A percentile compares a stretch with the other conserved stretches of the same genome.
Conservation (phyloP, 345 rosid species). For the Odontarrhena argentea region DNA sequence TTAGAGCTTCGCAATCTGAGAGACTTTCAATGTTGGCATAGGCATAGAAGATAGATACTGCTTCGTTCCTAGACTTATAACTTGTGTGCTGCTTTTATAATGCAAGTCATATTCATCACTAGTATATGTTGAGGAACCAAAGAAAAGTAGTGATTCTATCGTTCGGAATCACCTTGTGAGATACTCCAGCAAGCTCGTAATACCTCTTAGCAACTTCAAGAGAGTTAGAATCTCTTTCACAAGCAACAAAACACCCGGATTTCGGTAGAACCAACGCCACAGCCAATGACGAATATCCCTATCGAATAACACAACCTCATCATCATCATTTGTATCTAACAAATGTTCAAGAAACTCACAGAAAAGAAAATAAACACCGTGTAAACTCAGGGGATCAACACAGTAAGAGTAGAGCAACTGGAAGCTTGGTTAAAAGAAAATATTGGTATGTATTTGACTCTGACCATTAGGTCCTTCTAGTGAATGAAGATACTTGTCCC, state of each 20-base stretch:
- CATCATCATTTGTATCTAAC: neutral
- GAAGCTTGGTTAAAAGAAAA: slow-evolving; percentile 90
- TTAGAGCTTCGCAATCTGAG: no score
- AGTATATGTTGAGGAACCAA: slow-evolving; percentile 2
- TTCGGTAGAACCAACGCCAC: slow-evolving; percentile 79
- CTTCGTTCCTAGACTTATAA: no score
- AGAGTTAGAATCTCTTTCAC: slow-evolving; percentile 77
- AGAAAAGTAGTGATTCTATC: neutral
- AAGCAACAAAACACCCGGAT: slow-evolving; percentile 80
- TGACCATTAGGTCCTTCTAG: slow-evolving; percentile 58
- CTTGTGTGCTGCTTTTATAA: no score
- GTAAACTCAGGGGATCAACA: slow-evolving; percentile 95
- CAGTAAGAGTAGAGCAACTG: slow-evolving; percentile 92
- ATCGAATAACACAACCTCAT: slow-evolving; percentile 9
- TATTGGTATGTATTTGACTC: slow-evolving; percentile 41
- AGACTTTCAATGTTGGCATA: no score
- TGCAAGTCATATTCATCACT: no score
- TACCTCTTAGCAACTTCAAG: slow-evolving; percentile 80
- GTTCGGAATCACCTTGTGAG: slow-evolving; percentile 60
- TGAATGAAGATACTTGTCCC: slow-evolving; percentile 95
- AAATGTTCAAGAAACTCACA: neutral
- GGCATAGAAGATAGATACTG: no score
- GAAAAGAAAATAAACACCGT: slow-evolving; percentile 49
- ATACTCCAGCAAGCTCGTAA: slow-evolving; percentile 74
- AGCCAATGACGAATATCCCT: slow-evolving; percentile 96